Evolutionary conservation across 2,329 filamentous ascomycete species (phyloP).

Genomic region (Fusarium sp.): DNA sequence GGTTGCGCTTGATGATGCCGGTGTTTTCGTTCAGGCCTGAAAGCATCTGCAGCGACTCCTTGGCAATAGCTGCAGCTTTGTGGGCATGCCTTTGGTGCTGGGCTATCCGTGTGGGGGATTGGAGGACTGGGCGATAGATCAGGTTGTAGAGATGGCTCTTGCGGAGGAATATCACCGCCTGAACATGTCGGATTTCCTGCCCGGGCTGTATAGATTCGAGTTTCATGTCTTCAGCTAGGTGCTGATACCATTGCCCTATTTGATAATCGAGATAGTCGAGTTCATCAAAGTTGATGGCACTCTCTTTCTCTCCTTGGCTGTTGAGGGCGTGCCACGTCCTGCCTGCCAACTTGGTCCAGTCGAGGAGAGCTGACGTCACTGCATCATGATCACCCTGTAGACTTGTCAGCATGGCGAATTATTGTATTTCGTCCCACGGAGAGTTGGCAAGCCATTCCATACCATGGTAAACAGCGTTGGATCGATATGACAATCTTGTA

Average conservation of each 20-base stretch:
- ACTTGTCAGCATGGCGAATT: no score
- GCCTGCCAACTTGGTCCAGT: neutral
- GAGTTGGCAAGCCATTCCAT: neutral
- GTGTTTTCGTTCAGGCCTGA: neutral
- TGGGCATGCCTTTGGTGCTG: neutral
- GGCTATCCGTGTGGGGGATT: neutral
- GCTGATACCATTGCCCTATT: neutral
- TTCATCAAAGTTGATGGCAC: neutral
- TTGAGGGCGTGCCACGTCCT: neutral
- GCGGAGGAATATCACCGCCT: neutral
- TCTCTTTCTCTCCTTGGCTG: neutral
- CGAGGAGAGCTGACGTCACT: neutral
- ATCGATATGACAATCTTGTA: neutral
- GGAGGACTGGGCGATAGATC: neutral
- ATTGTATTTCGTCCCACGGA: neutral
- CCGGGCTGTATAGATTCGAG: neutral
- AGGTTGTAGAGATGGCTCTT: neutral
- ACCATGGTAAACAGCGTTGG: neutral
- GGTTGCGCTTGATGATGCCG: neutral
- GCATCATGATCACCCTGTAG: neutral
- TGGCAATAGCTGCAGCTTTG: neutral
- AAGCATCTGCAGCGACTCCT: neutral
- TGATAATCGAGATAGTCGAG: neutral
- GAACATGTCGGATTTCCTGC: neutral
- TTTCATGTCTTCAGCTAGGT: neutral